A percentile compares a stretch with the other conserved stretches of the same genome.
phyloP scores from a whole-genome alignment of 345 rosid species.

The Syzygium aromaticum region DNA sequence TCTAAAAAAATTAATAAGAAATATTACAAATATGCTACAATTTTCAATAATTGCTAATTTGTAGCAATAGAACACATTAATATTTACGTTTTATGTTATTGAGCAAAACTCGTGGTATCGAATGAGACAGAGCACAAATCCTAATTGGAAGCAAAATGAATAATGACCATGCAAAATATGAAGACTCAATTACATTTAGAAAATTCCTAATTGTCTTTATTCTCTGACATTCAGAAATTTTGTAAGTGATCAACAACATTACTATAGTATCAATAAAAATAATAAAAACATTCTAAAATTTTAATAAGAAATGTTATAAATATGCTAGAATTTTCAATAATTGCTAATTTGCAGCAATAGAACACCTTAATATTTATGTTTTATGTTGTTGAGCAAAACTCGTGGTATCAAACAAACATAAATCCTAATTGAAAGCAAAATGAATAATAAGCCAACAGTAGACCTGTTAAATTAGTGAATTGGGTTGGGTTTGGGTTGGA shows the following conservation, averaged over 20 bases:
- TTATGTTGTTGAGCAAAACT: not conserved
- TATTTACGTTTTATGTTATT: rapidly evolving
- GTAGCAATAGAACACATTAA: no score
- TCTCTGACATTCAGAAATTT: not conserved
- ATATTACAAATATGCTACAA: no score
- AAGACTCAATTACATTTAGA: not conserved
- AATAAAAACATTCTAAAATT: no score
- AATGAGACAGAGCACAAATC: rapidly evolving
- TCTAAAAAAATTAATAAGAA: no score
- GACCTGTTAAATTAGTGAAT: no score
- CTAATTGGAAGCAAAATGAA: not conserved
- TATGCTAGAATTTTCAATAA: not conserved
- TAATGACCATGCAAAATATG: not conserved
- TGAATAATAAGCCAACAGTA: not conserved
- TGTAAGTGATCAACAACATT: not conserved
- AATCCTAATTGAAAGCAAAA: not conserved
- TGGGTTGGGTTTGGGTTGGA: no score
- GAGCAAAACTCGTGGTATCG: not conserved
- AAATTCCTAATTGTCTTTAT: not conserved
- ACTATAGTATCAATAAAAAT: not conserved
- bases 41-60: no score
- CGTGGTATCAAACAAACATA: no score
- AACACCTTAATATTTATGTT: not conserved
- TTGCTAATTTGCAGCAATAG: no score
- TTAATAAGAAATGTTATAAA: not conserved